Base-by-base conservation (phyloP, 2,329 filamentous ascomycete species). In the Fusarium nygamai region DNA sequence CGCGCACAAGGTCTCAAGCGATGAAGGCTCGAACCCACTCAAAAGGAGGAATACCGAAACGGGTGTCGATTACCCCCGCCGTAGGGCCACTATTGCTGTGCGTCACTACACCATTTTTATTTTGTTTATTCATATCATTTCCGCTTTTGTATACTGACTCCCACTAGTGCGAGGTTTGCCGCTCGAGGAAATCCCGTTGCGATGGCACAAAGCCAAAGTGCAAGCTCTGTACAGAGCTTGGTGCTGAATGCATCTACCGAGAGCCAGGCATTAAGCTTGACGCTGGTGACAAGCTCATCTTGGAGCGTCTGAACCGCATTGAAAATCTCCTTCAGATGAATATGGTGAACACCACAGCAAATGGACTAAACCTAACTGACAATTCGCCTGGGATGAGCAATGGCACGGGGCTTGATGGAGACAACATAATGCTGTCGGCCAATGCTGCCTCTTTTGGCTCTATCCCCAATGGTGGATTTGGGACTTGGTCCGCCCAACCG, bases 211-310 rank as follows among this genome's bases (percentile, higher is more conserved):
- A 94, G 76, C 94, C 94, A 50, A 96, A 95, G 82, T 96, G 94
- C 84, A 93, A 94, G 82, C 90, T 96, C 41, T 96, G 94, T 83
- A 91, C 92, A 16, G 94, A 96, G 80, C 86, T 96, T 46, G 93
- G 93, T 62, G 94, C 93, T 50, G 93, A 96, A 72, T 96, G 94
- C 82, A 88, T 95, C 74, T 96, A 96, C 82, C 90, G 94, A 72
- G 94, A 96, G 81, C 94, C 94, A 12, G 93, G 93, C 6, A 94
- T 96, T 85, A 96, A 96, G 83, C 89, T 96, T 16, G 94, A 96
- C 81, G 93, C 93, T 41, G 94, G 94, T 74, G 94, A 96, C 85
- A 96, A 95, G 84, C 86, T 96, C 64, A 96, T 96, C 70, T 85
- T 96, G 43, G 94, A 96, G 80, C 92, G 92, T 64, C 86, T 96